Base-by-base conservation (phyloP, 1,284 basidiomycete genomes). In the Tylopilus orsonianus region DNA sequence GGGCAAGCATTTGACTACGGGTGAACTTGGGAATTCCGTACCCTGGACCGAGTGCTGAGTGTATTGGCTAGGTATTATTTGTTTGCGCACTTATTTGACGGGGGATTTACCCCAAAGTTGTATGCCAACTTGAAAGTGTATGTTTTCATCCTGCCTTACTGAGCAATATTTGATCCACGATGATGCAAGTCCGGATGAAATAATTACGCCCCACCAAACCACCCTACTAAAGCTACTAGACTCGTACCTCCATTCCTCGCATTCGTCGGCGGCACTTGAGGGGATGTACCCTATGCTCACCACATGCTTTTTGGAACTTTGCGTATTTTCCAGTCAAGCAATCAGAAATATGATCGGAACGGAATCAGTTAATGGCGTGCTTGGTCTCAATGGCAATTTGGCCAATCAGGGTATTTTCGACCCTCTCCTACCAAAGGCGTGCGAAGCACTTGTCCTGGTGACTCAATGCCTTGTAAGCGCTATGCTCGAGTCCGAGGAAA, bases 191-290 rank as follows among this genome's bases (percentile, higher is more conserved):
- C 56, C 71, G 22, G 80, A 77, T 40, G 90, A 93, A 67, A 73
- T 83, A n/a, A 78, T 93, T 34, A 81, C 87, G 3, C 89, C 90
- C 1, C 83, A 87, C 56, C 92, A 94, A 66, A 91, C 83, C 1
- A 87, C 81, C 10, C 69, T 94, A n/a, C 77, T 95, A 48, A 94
- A 93, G 68, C 72, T 94, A 6, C 70, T 93, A 14, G 93, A 95
- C 64, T 87, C 90, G 2, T 84, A 87, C 60, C 71, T 92, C 44
- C 83, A 88, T 56, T 74, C 79, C 9, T 50, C 62, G 16, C 59
- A 59, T 39, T 46, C 56, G 45, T 41, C 54, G 30, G 46, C 62
- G 32, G 66, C 64, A 39, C 71, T 78, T 38, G 57, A 58, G 22
- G 72, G 71, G 27, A 68, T 85, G 44, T 71, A 74, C 42, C 74